Percentiles rank a stretch among this genome's conserved stretches.
Conservation (phyloP, 2,329 filamentous ascomycete genomes). For the Ascocoryne sarcoides region DNA sequence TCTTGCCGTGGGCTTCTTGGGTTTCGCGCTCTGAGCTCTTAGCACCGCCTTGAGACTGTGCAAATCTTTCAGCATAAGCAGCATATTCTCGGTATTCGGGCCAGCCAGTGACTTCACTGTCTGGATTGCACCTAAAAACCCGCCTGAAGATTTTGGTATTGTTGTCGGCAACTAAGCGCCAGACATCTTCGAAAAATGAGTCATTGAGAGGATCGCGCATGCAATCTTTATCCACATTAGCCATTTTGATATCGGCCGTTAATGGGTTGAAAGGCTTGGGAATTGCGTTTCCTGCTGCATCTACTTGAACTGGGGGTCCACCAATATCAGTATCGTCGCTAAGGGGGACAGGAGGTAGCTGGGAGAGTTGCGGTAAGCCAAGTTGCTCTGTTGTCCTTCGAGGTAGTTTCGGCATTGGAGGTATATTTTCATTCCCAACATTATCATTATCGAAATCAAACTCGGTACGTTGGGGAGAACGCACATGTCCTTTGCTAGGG, state of each 20-base stretch:
- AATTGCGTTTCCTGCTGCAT: constrained; percentile 41
- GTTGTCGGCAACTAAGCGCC: constrained; percentile 81
- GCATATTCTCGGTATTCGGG: constrained; percentile 58
- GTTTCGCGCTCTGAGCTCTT: constrained; percentile 27
- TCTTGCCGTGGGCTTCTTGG: constrained; percentile 26
- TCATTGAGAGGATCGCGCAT: constrained; percentile 85
- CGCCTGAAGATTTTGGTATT: constrained; percentile 91
- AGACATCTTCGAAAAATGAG: constrained; percentile 77
- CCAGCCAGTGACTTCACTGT: constrained; percentile 90
- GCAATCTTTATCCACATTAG: constrained; percentile 76
- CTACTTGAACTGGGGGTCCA: constrained; percentile 54
- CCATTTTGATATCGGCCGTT: constrained; percentile 61
- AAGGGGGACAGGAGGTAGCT: constrained; percentile 60
- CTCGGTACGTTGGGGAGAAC: constrained; percentile 11
- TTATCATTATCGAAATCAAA: constrained; percentile 15
- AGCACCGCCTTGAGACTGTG: constrained; percentile 30
- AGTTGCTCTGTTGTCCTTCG: constrained; percentile 57
- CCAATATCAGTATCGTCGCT: constrained; percentile 77
- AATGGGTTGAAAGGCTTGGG: constrained; percentile 41
- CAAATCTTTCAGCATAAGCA: constrained; percentile 70
- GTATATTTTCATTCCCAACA: constrained; percentile 41
- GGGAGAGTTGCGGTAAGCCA: constrained; percentile 58
- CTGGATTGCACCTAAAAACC: constrained; percentile 95
- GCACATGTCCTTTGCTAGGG: constrained; percentile 37
- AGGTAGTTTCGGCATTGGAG: constrained; percentile 48